Base-by-base conservation (phyloP, 2,329 filamentous ascomycete species). In the Lecanoromycetidae sp. region DNA sequence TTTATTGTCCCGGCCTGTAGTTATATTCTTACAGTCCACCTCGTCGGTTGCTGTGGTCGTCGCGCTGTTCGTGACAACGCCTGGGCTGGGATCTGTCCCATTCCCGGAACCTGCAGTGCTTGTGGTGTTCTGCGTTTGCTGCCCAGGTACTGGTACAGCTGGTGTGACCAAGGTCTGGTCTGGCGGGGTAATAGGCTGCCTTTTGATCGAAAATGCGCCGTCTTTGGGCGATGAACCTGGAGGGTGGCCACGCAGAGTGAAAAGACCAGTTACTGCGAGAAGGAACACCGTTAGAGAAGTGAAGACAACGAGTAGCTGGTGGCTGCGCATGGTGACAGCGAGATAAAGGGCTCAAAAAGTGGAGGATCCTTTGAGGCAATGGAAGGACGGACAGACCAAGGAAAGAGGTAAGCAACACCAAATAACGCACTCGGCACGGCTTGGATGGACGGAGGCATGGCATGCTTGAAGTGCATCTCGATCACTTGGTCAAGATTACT, bases 1-100 rank as follows among this genome's bases (percentile, higher is more conserved):
- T 30, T 46, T 49, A 10, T 52, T 49, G 33, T 52, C 49, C 12
- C 49, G 35, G 6, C 46, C 45, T 13, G 45, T 46, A 6, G 36
- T 37, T 7, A 45, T 19, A n/a, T 52, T 33, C 8, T 22, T 15
- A 27, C 49, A 52, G n/a, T 52, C 27, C 5, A 46, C 32, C 4
- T 20, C 35, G 23, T 27, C 25, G 17, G 34, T 13, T 23, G 15
- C 4, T 9, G 13, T 15, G 12, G 25, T 17, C 7, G 27, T 19
- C 2, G 19, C 13, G 27, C 13, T 8, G 15, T 49, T 45, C 10
- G 22, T 27, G 15, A 49, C 35, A 13, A 36, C 22, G 4, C 40
- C 46, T 15, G 46, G 46, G 26, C 22, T 23, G 9, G 41, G 9
- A 38, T 40, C 26, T 13, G 35, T 39, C 6, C 34, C 29, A 25